Evolutionary conservation across 2,329 filamentous ascomycete genomes (phyloP).

Genomic region (Basipetospora chlamydospora): DNA sequence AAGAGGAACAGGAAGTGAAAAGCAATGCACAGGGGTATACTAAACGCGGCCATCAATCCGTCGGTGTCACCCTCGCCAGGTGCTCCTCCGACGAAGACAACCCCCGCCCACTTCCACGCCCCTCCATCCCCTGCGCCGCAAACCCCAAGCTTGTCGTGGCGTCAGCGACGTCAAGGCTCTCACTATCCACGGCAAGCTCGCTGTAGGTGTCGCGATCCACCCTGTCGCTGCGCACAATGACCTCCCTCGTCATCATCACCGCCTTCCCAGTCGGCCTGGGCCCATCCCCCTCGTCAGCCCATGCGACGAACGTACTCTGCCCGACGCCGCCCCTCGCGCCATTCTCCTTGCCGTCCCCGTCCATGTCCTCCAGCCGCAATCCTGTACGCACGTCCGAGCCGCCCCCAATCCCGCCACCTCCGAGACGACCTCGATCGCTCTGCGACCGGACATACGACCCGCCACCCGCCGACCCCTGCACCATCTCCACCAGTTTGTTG

Average conservation of each 20-base stretch:
- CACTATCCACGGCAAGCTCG: not conserved
- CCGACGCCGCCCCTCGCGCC: not conserved
- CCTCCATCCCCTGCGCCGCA: not conserved
- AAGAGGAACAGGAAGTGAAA: too few relatives aligned
- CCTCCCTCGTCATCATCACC: not conserved
- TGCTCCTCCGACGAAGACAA: not conserved
- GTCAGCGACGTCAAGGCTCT: not conserved
- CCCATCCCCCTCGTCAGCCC: not conserved
- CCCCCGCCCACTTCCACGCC: not conserved
- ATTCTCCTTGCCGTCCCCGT: not conserved
- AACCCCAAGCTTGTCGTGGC: not conserved
- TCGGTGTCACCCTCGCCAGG: not conserved
- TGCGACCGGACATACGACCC: not conserved
- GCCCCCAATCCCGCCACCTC: too few relatives aligned
- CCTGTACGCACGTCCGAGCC: too few relatives aligned
- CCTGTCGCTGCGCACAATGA: not conserved
- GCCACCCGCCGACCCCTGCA: not conserved
- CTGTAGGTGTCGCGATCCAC: not conserved
- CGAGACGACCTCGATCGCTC: not conserved
- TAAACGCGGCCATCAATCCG: too few relatives aligned
- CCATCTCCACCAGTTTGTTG: slow-evolving; percentile 18
- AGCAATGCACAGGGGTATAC: too few relatives aligned
- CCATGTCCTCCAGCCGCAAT: not conserved
- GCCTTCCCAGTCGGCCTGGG: not conserved
- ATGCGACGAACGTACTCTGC: not conserved